Base-by-base conservation (phyloP, 2,329 filamentous ascomycete genomes). In the Didymella lethalis region DNA sequence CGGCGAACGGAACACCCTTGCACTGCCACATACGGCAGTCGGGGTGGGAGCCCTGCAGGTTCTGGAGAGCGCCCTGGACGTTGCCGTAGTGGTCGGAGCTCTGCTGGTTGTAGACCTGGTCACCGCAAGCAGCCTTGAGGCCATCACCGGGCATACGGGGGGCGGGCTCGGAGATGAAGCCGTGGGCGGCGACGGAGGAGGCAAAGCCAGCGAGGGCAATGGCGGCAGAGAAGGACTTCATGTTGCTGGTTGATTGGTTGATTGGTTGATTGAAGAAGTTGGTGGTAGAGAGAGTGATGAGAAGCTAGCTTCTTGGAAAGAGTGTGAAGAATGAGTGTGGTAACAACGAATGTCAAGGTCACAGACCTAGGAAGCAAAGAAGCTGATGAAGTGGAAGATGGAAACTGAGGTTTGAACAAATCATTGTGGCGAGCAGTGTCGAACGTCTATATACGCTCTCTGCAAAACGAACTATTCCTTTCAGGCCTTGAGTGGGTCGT, bases 1-100 rank as follows among this genome's bases (percentile, higher is more conserved):
- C 85, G 45, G 68, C 79, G 74, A 82, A 85, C 69, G 86, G 81
- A 75, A 82, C 83, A 60, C 85, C 85, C 76, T 86, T 85, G 83
- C 84, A 86, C 47, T 84, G 79, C 79, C 80, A 85, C 67, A 85
- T 76, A 66, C 84, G 76, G 72, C 84, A 86, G 76, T 84, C 83
- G 56, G 66, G 66, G 74, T 85, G 82, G 63, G 71, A 66, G 31
- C 68, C 68, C 59, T 71, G 56, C 54, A 71, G 69, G 80, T 81
- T 77, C 70, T 85, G 82, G 43, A 84, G 77, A 63, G 84, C 77
- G 57, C 81, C 81, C 73, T 87, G 85, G 63, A 87, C 75, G 73
- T 86, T 87, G 65, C 84, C 84, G 72, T 83, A 83, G 71, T 81
- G 78, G 78, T 86, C 84, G 16, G 81, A 78, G 34, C 64, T 62